Base-by-base conservation (phyloP, 148 eudicot genomes). In the Rhododendron molle region DNA sequence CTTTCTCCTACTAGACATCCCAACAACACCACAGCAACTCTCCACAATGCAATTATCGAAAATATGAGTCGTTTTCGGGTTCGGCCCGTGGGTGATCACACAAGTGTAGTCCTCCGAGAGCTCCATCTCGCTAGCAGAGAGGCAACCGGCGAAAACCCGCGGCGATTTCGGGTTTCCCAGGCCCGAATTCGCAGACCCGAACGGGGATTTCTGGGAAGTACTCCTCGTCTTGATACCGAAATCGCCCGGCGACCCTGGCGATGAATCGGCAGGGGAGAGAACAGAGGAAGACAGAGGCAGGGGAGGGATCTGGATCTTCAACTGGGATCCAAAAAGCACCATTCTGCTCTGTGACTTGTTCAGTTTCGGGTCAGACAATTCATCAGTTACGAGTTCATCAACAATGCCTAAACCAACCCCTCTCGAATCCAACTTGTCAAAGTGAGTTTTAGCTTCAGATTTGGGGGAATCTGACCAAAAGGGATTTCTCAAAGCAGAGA, bases 81-180 rank as follows among this genome's bases (percentile, higher is more conserved):
- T 91, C 3, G 94, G 90, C 5, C 95, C 94, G 76, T 89, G 87
- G 7, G 95, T 86, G 16, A 93, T 93, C 67, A 93, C 94, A 60
- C 95, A 85, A 60, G 95, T 93, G 34, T 93, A 93, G 28, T 93
- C 95, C 92, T 93, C 95, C 40, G 93, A 91, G 7, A 92, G 94
- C 86, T 91, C 94, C 93, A 93, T 93, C 83, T 93, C 94, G 76
- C 84, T 84, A 11, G 86, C 83, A 69, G 92, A 90, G 76, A 87
- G 89, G 14, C 74, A 86, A 5, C 89, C 80, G 43, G 73, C 69
- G 21, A 88, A 83, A 54, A 71, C 78, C 86, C 81, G 85, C 1
- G 90, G 88, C 7, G 91, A 88, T 36, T 81, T 84, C 56, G 67
- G 62, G 83, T 78, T 87, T 3, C 88, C 90, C 5, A 60, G 7